Conservation (phyloP, 2,329 filamentous ascomycete genomes). For the Coniochaeta sp. region DNA sequence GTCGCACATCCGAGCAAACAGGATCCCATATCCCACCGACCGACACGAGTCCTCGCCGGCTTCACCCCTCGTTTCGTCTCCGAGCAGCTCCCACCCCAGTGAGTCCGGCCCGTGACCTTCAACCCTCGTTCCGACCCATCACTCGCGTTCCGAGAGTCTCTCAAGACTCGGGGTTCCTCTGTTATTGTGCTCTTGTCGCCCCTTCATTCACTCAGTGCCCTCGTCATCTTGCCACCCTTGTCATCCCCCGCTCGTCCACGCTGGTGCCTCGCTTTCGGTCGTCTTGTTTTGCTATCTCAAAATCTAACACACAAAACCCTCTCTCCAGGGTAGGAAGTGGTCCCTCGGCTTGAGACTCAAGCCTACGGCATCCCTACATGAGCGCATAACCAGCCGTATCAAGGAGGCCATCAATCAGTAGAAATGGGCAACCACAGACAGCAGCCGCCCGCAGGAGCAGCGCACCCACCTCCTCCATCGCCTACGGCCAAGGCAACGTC, state of each 20-base stretch:
- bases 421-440: constrained; percentile 25
- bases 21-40: neutral
- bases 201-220: neutral
- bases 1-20: neutral
- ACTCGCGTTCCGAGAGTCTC: neutral
- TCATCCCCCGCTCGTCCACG: neutral
- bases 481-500: constrained; percentile 45
- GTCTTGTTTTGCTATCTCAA: neutral
- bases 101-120: neutral
- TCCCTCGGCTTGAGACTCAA: neutral
- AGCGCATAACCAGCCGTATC: neutral
- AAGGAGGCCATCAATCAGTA: constrained; percentile 3
- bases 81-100: neutral
- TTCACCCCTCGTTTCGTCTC: neutral
- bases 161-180: neutral
- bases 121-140: neutral
- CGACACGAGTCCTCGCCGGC: neutral
- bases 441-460: constrained; percentile 17
- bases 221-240: neutral
- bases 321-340: neutral
- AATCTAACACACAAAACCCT: neutral
- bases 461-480: constrained; percentile 32
- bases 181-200: neutral
- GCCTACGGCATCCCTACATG: neutral
- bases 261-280: neutral